Percentiles rank a stretch among this genome's conserved stretches.
Conservation (phyloP, 2,329 filamentous ascomycete genomes). For the Cadophora gregata region DNA sequence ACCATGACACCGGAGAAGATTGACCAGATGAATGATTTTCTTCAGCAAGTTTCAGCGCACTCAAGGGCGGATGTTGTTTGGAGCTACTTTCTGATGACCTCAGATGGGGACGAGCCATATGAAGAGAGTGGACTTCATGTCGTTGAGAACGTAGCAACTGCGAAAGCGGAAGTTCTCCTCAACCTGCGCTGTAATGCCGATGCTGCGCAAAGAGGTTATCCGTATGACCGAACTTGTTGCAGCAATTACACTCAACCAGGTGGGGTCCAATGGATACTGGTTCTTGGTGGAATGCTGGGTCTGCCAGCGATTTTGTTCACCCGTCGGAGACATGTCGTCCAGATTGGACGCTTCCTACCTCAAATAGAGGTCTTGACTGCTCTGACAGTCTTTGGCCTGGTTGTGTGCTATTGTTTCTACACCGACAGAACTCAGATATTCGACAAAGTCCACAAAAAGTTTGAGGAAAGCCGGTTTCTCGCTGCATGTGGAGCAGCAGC, state of each 20-base stretch:
- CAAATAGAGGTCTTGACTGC: conserved; percentile 32
- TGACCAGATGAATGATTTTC: conserved; percentile 57
- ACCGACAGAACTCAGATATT: conserved; percentile 61
- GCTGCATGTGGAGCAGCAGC: conserved; percentile 38
- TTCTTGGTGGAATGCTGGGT: conserved; percentile 43
- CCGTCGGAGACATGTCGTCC: conserved; percentile 26
- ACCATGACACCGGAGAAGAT: conserved; percentile 57
- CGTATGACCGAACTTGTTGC: conserved; percentile 59
- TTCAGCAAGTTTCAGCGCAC: conserved; percentile 51
- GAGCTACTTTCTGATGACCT: conserved; percentile 57
- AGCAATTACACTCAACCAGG: conserved; percentile 49
- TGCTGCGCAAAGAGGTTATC: conserved; percentile 47
- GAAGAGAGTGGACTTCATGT: conserved; percentile 57
- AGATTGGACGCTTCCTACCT: conserved; percentile 33
- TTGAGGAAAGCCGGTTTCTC: conserved; percentile 46
- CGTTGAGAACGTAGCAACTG: conserved; percentile 51
- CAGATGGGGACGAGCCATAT: conserved; percentile 47
- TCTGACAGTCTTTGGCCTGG: conserved; percentile 34
- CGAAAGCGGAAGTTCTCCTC: conserved; percentile 58
- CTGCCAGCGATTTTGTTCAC: conserved; percentile 39
- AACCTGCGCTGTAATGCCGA: conserved; percentile 58
- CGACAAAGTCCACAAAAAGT: conserved; percentile 57
- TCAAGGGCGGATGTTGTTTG: conserved; percentile 54
- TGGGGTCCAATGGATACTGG: conserved; percentile 46
- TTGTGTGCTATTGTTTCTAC: conserved; percentile 54